phyloP scores from a whole-genome alignment of 2,329 filamentous ascomycete species.

The Teratosphaeria pseudoeucalypti region DNA sequence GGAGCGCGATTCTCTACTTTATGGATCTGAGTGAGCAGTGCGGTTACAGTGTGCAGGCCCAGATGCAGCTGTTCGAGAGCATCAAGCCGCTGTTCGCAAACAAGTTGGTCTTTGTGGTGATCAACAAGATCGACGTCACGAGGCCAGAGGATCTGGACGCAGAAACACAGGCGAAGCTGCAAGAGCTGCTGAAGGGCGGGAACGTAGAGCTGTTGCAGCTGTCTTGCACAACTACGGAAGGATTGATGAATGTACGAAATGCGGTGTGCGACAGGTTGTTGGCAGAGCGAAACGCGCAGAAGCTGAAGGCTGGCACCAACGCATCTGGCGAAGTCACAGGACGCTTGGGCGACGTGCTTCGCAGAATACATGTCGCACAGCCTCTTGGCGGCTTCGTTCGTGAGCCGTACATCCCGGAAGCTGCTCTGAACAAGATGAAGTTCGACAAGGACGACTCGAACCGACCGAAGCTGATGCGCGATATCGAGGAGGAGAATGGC shows the following conservation, averaged over 20 bases:
- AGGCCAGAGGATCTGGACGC: conserved; percentile 76
- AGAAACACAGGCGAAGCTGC: conserved; percentile 66
- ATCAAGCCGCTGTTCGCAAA: conserved; percentile 96
- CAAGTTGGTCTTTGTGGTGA: conserved; percentile 90
- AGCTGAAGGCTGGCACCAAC: conserved; percentile 81
- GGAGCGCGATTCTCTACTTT: conserved; percentile 92
- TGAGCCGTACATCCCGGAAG: conserved; percentile 83
- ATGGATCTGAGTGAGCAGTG: conserved; percentile 97
- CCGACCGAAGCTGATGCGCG: conserved; percentile 67
- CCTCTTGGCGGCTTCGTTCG: conserved; percentile 71
- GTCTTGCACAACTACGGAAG: conserved; percentile 90
- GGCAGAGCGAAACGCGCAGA: conserved; percentile 86
- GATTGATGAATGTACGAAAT: conserved; percentile 91
- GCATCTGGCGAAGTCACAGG: conserved; percentile 64
- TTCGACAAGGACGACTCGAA: conserved; percentile 87
- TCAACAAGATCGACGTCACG: conserved; percentile 97
- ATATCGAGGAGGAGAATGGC: conserved; percentile 83
- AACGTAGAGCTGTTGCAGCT: conserved; percentile 89
- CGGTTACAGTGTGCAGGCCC: conserved; percentile 83
- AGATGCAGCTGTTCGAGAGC: conserved; percentile 90
- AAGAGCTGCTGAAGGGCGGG: conserved; percentile 69
- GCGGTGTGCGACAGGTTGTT: conserved; percentile 86
- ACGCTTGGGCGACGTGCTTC: conserved; percentile 79
- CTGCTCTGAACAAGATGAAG: conserved; percentile 68
- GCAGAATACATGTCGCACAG: conserved; percentile 92